A percentile compares a stretch with the other conserved stretches of the same genome.
These are phyloP conservation scores for Candida tetrigidarum DNA, from an alignment of 1,139 yeast species.

Conservation along the genomic window DNA sequence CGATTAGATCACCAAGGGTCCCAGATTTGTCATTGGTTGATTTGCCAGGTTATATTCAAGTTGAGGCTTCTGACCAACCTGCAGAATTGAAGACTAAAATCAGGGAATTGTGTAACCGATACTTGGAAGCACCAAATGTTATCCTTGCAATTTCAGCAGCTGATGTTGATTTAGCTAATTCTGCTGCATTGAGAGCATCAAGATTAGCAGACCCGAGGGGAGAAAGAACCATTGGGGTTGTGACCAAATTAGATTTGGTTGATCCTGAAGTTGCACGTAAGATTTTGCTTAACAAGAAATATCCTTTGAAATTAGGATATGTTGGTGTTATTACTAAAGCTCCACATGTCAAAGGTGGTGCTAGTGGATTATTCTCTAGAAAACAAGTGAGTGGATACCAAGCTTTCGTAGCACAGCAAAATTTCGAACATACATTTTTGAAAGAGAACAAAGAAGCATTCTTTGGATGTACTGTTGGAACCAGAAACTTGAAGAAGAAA, in stretches of 20 bases:
- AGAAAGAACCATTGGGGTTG: slow-evolving; percentile 93
- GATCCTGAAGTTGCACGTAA: slow-evolving; percentile 73
- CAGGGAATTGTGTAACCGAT: slow-evolving; percentile 77
- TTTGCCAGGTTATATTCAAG: slow-evolving; percentile 96
- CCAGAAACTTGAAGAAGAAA: slow-evolving; percentile 74
- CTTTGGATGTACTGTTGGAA: slow-evolving; percentile 72
- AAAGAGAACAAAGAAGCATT: slow-evolving; percentile 64
- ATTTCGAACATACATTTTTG: slow-evolving; percentile 63
- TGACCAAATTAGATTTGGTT: slow-evolving; percentile 91
- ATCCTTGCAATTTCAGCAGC: slow-evolving; percentile 97
- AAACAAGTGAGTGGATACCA: slow-evolving; percentile 44
- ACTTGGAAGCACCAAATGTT: slow-evolving; percentile 89
- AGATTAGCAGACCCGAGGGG: slow-evolving; percentile 92
- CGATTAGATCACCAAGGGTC: slow-evolving; percentile 87
- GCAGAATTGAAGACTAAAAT: slow-evolving; percentile 78
- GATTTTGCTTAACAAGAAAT: slow-evolving; percentile 74
- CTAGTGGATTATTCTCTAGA: slow-evolving; percentile 36
- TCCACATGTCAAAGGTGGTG: slow-evolving; percentile 42
- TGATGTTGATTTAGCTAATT: slow-evolving; percentile 96
- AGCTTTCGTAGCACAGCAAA: slow-evolving; percentile 65
- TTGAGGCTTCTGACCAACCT: slow-evolving; percentile 97
- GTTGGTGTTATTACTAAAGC: slow-evolving; percentile 94
- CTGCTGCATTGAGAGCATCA: slow-evolving; percentile 94
- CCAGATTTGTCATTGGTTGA: slow-evolving; percentile 96
- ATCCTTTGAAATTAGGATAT: slow-evolving; percentile 94